A percentile compares a stretch with the other conserved stretches of the same genome.
These are phyloP conservation scores for Malassezia obtusa DNA, from an alignment of 1,284 basidiomycete species.

Conservation along the genomic window DNA sequence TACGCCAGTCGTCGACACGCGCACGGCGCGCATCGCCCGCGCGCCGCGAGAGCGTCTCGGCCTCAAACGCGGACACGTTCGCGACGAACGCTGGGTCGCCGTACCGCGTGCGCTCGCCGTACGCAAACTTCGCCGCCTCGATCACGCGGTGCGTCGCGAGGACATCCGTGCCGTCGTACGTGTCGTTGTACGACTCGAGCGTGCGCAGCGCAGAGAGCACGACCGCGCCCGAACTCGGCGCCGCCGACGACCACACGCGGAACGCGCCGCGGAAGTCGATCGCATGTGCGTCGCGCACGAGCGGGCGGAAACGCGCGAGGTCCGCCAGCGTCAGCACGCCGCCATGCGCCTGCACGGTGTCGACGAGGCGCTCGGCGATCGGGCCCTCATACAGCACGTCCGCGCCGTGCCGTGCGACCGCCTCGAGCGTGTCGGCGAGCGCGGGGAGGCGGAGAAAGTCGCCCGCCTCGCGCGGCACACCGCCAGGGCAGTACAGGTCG, in stretches of 20 bases:
- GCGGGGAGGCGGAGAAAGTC: constrained; percentile 51
- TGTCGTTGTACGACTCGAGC: constrained; percentile 26
- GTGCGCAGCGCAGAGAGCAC: constrained; percentile 46
- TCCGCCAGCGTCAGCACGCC: constrained; percentile 68
- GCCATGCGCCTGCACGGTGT: constrained; percentile 59
- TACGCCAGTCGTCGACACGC: constrained; percentile 37
- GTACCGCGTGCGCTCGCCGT: constrained; percentile 49
- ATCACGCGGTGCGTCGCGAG: constrained; percentile 49
- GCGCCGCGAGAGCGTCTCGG: constrained; percentile 38
- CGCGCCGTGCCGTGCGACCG: constrained; percentile 29
- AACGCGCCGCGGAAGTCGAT: constrained; percentile 62
- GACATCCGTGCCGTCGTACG: constrained; percentile 20
- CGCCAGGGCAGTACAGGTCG: constrained; percentile 34
- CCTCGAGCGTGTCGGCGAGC: constrained; percentile 27
- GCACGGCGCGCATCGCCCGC: constrained; percentile 36
- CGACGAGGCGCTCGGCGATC: constrained; percentile 64
- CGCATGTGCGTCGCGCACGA: constrained; percentile 52
- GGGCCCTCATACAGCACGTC: constrained; percentile 54
- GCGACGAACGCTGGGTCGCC: constrained; percentile 50
- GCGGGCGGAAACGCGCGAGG: constrained; percentile 60
- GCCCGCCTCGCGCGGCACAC: constrained; percentile 28
- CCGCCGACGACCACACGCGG: constrained; percentile 69
- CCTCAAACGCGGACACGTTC: constrained; percentile 48
- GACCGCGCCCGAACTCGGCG: constrained; percentile 44
- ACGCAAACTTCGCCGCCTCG: constrained; percentile 50